A percentile compares a stretch with the other conserved stretches of the same genome.
Conservation (phyloP, 148 eudicot genomes). For the Diospyros kaki region DNA sequence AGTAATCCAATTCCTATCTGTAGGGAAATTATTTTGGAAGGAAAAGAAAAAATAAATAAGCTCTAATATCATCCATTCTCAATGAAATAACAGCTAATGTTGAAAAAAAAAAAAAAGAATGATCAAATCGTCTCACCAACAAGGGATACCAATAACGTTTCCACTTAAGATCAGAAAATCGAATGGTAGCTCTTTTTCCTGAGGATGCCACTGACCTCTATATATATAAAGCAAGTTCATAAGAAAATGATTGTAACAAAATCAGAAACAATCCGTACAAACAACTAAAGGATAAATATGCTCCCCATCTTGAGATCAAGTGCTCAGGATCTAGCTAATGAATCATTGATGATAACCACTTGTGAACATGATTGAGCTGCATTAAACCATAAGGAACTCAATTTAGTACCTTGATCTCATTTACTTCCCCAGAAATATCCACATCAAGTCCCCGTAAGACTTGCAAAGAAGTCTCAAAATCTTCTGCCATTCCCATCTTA, state of each 20-base stretch:
- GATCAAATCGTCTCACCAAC: constrained; percentile 54
- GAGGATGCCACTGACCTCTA: constrained; percentile 76
- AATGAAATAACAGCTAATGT: neutral
- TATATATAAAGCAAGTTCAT: constrained; percentile 25
- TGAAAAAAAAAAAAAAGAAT: constrained; percentile 9
- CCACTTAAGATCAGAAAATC: constrained; percentile 51
- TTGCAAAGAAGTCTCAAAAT: constrained; percentile 83
- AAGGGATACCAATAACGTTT: constrained; percentile 80
- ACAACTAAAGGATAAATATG: neutral
- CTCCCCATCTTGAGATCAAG: neutral
- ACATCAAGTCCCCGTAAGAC: constrained; percentile 76
- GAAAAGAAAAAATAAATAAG: neutral
- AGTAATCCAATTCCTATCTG: constrained; percentile 84
- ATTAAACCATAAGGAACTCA: constrained; percentile 7
- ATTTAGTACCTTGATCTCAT: constrained; percentile 46
- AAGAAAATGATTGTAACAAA: neutral
- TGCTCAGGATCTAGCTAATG: neutral
- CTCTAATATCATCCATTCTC: neutral
- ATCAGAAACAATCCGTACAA: neutral
- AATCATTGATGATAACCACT: neutral
- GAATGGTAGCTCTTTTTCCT: constrained; percentile 51
- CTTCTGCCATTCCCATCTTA: constrained; percentile 82
- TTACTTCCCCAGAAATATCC: constrained; percentile 42
- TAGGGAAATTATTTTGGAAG: constrained; percentile 13
- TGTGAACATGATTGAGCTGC: neutral